These are phyloP conservation scores for Trichoderma semiorbis DNA, from an alignment of 2,329 filamentous ascomycete species.

Conservation along the genomic window DNA sequence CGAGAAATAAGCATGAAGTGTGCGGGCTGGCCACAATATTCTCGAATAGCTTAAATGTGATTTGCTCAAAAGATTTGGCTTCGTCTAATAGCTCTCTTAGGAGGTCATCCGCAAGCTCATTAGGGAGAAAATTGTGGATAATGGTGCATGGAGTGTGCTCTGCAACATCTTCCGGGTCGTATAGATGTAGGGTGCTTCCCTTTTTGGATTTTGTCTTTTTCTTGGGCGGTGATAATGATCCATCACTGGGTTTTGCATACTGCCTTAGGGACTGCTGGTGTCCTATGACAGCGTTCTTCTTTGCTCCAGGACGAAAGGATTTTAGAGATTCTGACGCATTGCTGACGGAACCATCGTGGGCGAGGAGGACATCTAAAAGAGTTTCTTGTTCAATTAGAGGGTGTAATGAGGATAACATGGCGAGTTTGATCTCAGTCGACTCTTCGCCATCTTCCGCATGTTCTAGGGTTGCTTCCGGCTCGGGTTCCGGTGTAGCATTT, in stretches of 20 bases:
- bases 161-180: conserved; percentile 75
- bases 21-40: conserved; percentile 82
- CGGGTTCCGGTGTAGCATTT: conserved; percentile 24
- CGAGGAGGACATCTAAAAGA: conserved; percentile 75
- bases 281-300: conserved; percentile 42
- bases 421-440: conserved; percentile 85
- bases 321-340: conserved; percentile 57
- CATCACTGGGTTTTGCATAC: conserved; percentile 36
- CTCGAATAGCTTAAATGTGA: conserved; percentile 83
- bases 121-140: conserved; percentile 82
- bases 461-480: conserved; percentile 23
- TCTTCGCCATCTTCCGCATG: conserved; percentile 57
- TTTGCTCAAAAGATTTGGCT: conserved; percentile 64
- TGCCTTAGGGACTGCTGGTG: conserved; percentile 62
- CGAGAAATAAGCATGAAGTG: conserved; percentile 79
- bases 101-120: conserved; percentile 67
- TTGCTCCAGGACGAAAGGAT: conserved; percentile 26
- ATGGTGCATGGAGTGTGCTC: conserved; percentile 86
- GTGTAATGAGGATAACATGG: conserved; percentile 75
- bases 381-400: conserved; percentile 60
- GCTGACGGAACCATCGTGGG: conserved; percentile 72
- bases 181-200: conserved; percentile 80
- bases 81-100: conserved; percentile 74
- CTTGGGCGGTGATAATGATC: conserved; percentile 29
- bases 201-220: conserved; percentile 64